Conservation (phyloP, 176 grass and related monocot species). For the Saccharum officinarum region DNA sequence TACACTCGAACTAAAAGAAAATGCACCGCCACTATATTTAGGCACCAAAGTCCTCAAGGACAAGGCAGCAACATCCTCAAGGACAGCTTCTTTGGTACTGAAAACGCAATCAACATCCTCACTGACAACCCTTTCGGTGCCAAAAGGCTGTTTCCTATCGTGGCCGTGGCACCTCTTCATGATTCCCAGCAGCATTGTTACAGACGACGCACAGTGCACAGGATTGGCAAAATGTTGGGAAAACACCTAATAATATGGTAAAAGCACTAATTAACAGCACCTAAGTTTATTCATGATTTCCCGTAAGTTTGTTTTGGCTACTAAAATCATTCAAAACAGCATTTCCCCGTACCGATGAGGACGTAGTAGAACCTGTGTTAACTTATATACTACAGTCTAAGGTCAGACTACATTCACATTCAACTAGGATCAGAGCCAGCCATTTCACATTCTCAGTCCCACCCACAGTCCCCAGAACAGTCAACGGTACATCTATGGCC, state of each 20-base stretch:
- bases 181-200: neutral
- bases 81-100: neutral
- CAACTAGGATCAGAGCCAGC: neutral
- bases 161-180: neutral
- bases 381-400: neutral
- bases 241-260: neutral
- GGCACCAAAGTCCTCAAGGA: constrained; percentile 8
- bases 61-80: neutral
- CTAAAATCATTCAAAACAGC: neutral
- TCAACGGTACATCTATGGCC: neutral
- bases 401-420: neutral
- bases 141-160: neutral
- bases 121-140: neutral
- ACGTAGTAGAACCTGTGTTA: neutral
- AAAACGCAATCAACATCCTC: constrained; percentile 9
- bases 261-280: neutral
- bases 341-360: neutral
- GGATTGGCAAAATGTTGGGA: neutral
- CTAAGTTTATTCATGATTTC: neutral
- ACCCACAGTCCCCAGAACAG: neutral
- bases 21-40: neutral
- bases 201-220: neutral
- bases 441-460: neutral
- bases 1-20: neutral
- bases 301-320: neutral